phyloP scores from a whole-genome alignment of 306 rosid genomes.

The Lathyrus tuberosus region DNA sequence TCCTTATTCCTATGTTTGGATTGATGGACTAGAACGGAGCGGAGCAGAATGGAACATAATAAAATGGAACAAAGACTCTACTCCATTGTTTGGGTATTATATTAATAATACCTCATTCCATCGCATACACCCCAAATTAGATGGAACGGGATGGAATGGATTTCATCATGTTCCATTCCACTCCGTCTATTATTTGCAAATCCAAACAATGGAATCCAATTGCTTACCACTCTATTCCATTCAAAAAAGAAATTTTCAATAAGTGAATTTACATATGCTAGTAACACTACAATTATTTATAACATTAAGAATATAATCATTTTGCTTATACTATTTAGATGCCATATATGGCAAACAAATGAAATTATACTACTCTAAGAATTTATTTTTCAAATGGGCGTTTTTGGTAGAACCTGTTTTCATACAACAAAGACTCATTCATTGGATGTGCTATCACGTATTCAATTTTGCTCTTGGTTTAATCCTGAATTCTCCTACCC shows the following conservation, averaged over 20 bases:
- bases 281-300: conserved; percentile 25
- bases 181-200: too few relatives aligned
- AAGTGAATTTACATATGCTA: conserved; percentile 3
- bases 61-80: too few relatives aligned
- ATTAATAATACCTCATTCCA: too few relatives aligned
- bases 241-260: background rate
- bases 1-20: background rate
- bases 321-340: conserved; percentile 14
- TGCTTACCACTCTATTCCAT: too few relatives aligned
- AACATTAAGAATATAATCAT: conserved; percentile 12
- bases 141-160: too few relatives aligned
- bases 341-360: conserved; percentile 9
- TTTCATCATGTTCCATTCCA: too few relatives aligned
- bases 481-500: conserved; percentile 5
- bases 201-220: too few relatives aligned
- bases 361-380: background rate
- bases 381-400: background rate
- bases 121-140: too few relatives aligned
- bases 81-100: too few relatives aligned
- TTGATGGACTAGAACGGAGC: too few relatives aligned
- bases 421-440: background rate
- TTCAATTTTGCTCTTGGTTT: conserved; percentile 33
- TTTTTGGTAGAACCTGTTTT: background rate
- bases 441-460: conserved; percentile 14
- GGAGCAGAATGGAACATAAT: too few relatives aligned